Percentiles rank a stretch among this genome's conserved stretches.
Evolutionary conservation across 441 rosid species (phyloP).

Genomic region (Biscutella laevigata): DNA sequence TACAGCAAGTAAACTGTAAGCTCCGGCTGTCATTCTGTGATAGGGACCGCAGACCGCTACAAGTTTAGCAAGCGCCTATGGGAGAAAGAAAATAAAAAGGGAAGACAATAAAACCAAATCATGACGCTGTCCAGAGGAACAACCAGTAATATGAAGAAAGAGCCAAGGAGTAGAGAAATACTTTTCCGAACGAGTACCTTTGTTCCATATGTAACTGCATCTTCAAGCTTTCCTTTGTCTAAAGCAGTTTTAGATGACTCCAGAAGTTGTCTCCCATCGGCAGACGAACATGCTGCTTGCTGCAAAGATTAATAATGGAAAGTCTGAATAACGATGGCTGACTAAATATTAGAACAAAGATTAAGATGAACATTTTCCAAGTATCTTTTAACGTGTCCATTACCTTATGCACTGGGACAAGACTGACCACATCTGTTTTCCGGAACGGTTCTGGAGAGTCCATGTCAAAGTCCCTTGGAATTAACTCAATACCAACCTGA

Average conservation of each 20-base stretch:
- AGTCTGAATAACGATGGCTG: conserved; percentile 4
- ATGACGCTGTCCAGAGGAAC: conserved; percentile 10
- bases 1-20: conserved; percentile 74
- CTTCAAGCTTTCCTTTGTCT: conserved; percentile 79
- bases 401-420: conserved; percentile 71
- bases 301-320: conserved; percentile 25
- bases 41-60: conserved; percentile 74
- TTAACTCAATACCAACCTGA: conserved; percentile 67
- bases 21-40: conserved; percentile 78
- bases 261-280: conserved; percentile 70
- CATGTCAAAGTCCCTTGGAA: conserved; percentile 67
- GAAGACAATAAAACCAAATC: conserved; percentile 13
- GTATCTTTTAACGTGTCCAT: conserved; percentile 11
- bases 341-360: conserved; percentile 12
- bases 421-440: conserved; percentile 52
- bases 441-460: conserved; percentile 58
- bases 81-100: conserved; percentile 21
- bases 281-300: conserved; percentile 69
- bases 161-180: conserved; percentile 1
- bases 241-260: conserved; percentile 76
- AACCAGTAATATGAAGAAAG: neutral
- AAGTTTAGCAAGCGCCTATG: conserved; percentile 67
- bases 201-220: conserved; percentile 66
- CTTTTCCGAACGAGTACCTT: conserved; percentile 33
- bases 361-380: neutral